A percentile compares a stretch with the other conserved stretches of the same genome.
Evolutionary conservation across 1,284 basidiomycete species (phyloP).

Genomic region (Rhodotorula sp.): DNA sequence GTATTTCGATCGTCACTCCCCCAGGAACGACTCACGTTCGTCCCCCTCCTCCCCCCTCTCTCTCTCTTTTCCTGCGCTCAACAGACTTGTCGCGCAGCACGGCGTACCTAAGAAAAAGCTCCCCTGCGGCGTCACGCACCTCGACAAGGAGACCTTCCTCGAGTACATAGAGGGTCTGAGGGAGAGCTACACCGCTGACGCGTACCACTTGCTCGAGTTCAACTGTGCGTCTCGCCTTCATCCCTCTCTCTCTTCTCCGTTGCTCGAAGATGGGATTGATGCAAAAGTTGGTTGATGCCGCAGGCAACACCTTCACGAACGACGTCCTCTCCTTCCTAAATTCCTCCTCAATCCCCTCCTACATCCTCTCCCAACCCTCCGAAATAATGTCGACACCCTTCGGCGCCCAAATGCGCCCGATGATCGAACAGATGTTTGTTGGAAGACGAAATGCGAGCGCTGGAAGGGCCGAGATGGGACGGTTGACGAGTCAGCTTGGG

Average conservation of each 20-base stretch:
- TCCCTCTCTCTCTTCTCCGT: background rate
- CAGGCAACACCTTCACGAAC: conserved; percentile 44
- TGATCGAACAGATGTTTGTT: conserved; percentile 47
- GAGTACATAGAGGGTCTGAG: conserved; percentile 43
- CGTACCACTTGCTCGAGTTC: conserved; percentile 48
- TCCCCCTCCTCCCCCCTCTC: background rate
- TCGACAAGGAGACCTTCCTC: conserved; percentile 48
- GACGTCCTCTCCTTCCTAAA: conserved; percentile 47
- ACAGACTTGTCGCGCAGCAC: conserved; percentile 40
- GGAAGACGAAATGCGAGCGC: conserved; percentile 19
- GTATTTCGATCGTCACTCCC: conserved; percentile 43
- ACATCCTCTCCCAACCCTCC: conserved; percentile 44
- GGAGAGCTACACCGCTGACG: conserved; percentile 45
- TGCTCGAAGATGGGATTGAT: background rate
- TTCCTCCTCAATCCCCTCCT: conserved; percentile 44
- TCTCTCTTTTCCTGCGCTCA: background rate
- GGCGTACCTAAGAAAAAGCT: conserved; percentile 46
- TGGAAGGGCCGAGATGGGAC: conserved; percentile 21
- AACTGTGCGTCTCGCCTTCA: conserved; percentile 40
- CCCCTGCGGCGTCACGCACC: conserved; percentile 46
- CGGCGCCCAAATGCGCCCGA: conserved; percentile 47
- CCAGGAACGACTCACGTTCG: conserved; percentile 41
- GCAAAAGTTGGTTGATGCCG: too few species aligned
- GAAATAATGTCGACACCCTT: conserved; percentile 50
- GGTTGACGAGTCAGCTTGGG: conserved; percentile 18